These are phyloP conservation scores for Penicillium parvum DNA, from an alignment of 495 filamentous ascomycete species.

Conservation along the genomic window DNA sequence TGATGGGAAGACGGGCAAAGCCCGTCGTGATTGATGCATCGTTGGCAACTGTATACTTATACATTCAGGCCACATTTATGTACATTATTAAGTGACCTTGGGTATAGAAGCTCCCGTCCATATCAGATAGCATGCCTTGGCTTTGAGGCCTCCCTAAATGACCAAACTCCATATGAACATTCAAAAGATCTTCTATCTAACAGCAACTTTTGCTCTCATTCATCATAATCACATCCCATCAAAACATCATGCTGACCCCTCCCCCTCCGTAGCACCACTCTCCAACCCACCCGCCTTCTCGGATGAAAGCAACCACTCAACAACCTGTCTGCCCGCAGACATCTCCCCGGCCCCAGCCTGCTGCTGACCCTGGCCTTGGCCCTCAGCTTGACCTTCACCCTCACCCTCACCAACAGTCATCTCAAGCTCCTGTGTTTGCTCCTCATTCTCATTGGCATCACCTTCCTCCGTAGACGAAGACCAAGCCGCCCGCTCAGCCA, in stretches of 20 bases:
- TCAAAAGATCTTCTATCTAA: no score
- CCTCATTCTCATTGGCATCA: slow-evolving; percentile 14
- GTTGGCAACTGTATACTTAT: not conserved
- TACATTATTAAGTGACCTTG: slow-evolving; percentile 5
- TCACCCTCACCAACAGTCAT: slow-evolving; percentile 24
- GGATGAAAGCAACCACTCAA: slow-evolving; percentile 45
- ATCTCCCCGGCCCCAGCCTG: slow-evolving; percentile 24
- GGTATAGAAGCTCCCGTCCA: no score
- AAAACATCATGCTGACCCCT: slow-evolving; percentile 14
- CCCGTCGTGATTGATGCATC: slow-evolving; percentile 25
- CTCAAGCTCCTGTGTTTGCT: slow-evolving; percentile 27
- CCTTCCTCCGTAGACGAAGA: slow-evolving; percentile 24
- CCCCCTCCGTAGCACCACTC: slow-evolving; percentile 27
- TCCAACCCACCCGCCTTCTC: slow-evolving; percentile 38
- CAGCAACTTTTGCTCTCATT: slow-evolving; percentile 3
- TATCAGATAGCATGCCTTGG: no score
- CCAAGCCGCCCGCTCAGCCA: slow-evolving; percentile 66
- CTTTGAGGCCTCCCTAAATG: no score
- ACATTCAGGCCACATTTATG: slow-evolving; percentile 3
- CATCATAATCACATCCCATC: not conserved
- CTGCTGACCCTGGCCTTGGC: slow-evolving; percentile 13
- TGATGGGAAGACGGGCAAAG: slow-evolving; percentile 14
- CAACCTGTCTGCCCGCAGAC: slow-evolving; percentile 39
- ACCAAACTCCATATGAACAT: no score
- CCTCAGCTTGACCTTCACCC: slow-evolving; percentile 13